phyloP scores from a whole-genome alignment of 192 early-diverging fungal species.

The Funneliformis geosporum region DNA sequence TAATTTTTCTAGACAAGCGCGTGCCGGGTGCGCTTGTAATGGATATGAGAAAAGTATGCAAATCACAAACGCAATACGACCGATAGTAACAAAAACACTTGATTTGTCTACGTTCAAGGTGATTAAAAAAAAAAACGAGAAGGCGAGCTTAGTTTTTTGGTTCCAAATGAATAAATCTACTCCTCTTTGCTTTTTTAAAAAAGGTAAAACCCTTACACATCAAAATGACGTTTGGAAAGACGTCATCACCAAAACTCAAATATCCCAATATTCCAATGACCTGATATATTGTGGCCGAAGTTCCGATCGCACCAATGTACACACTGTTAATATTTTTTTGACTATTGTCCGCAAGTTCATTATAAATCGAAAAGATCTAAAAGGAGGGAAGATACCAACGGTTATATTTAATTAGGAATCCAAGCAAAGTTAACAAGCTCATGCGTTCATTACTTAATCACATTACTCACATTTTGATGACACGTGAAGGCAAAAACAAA shows the following conservation, averaged over 20 bases:
- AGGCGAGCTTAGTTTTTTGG: too few relatives aligned
- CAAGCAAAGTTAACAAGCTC: too few relatives aligned
- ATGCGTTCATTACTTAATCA: background rate
- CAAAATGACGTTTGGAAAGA: conserved; percentile 81
- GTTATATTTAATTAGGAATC: background rate
- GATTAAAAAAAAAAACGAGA: too few relatives aligned
- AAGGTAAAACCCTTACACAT: conserved; percentile 59
- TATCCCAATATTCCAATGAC: conserved; percentile 89
- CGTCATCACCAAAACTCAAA: conserved; percentile 84
- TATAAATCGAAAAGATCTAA: conserved; percentile 94
- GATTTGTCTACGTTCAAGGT: conserved; percentile 69
- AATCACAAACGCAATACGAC: conserved; percentile 85
- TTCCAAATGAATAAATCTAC: too few relatives aligned
- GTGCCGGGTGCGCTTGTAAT: conserved; percentile 89
- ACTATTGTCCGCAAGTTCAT: conserved; percentile 88
- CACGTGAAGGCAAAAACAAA: conserved; percentile 99
- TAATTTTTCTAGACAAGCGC: conserved; percentile 89
- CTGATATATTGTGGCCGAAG: conserved; percentile 78
- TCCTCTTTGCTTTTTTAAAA: too few relatives aligned
- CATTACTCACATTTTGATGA: conserved; percentile 86
- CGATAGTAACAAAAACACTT: conserved; percentile 71
- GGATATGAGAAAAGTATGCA: conserved; percentile 91
- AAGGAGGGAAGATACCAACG: conserved; percentile 31
- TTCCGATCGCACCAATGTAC: conserved; percentile 74
- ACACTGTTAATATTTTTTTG: conserved; percentile 66